Evolutionary conservation across 2,329 filamentous ascomycete genomes (phyloP).

Genomic region (Ramularia endophylla): DNA sequence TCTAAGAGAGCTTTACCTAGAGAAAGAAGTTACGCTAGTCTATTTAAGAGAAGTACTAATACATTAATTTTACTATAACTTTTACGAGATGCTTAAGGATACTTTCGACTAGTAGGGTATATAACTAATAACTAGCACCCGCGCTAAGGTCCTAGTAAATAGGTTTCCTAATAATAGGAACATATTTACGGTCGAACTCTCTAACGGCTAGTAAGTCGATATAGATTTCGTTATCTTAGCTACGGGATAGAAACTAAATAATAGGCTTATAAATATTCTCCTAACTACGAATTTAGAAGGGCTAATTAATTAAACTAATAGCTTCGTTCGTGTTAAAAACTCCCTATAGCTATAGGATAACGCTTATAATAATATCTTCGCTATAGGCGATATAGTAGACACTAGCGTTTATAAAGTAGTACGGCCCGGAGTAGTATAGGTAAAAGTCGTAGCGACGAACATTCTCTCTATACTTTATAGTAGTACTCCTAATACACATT

Average conservation of each 20-base stretch:
- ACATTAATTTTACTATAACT: slow-evolving; percentile 43
- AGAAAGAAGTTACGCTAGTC: slow-evolving; percentile 52
- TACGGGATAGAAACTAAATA: slow-evolving; percentile 55
- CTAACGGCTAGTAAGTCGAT: slow-evolving; percentile 40
- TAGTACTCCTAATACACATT: slow-evolving; percentile 3
- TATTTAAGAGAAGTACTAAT: slow-evolving; percentile 52
- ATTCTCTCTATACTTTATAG: slow-evolving; percentile 42
- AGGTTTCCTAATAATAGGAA: slow-evolving; percentile 21
- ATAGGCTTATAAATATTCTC: slow-evolving; percentile 46
- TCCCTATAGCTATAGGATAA: slow-evolving; percentile 53
- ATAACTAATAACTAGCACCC: slow-evolving; percentile 42
- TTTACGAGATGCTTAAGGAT: slow-evolving; percentile 36
- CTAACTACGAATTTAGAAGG: slow-evolving; percentile 38
- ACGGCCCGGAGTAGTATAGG: slow-evolving; percentile 51
- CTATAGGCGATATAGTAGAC: slow-evolving; percentile 59
- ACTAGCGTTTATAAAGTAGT: slow-evolving; percentile 48
- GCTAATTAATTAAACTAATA: slow-evolving; percentile 15
- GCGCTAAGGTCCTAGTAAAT: slow-evolving; percentile 21
- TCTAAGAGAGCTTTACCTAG: slow-evolving; percentile 50
- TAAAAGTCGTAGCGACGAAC: slow-evolving; percentile 49
- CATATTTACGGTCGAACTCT: slow-evolving; percentile 36
- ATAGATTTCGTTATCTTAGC: slow-evolving; percentile 55
- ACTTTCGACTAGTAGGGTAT: slow-evolving; percentile 45
- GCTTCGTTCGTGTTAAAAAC: slow-evolving; percentile 42
- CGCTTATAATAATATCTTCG: slow-evolving; percentile 50